These are phyloP conservation scores for Cupressus sempervirens DNA, from an alignment of 75 land plant genomes.

Conservation along the genomic window DNA sequence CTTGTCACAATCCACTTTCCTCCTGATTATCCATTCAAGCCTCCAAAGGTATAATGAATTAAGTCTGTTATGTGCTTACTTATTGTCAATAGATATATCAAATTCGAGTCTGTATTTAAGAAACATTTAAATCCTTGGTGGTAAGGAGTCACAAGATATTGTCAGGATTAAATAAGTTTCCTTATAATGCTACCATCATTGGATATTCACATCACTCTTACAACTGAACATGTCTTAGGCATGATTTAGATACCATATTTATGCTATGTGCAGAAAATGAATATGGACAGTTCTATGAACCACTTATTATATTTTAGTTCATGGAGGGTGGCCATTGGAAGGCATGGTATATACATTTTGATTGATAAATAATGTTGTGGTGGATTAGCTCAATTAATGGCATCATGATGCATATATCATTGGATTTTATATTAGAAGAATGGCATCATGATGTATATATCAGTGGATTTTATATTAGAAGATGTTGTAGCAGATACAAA, in stretches of 20 bases:
- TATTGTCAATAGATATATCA: neutral
- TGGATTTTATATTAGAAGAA: neutral
- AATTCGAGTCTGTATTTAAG: neutral
- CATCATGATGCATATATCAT: neutral
- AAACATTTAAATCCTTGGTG: neutral
- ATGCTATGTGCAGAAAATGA: neutral
- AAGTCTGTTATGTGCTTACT: neutral
- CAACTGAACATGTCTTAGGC: neutral
- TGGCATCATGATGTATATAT: neutral
- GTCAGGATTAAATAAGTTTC: neutral
- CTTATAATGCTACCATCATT: neutral
- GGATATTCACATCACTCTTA: neutral
- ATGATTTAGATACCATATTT: neutral
- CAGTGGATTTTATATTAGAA: neutral
- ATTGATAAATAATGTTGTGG: neutral
- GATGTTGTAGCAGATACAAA: neutral
- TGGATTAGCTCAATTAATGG: neutral
- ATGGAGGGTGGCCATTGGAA: neutral
- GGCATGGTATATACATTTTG: neutral
- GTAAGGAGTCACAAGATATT: neutral
- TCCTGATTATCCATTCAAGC: slow-evolving; percentile 58
- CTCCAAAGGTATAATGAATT: slow-evolving; percentile 21
- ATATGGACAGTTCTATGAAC: neutral
- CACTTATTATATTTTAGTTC: neutral
- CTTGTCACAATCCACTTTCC: slow-evolving; percentile 48